Evolutionary conservation across 2,329 filamentous ascomycete species (phyloP).

Genomic region (Aspergillus aculeatus): DNA sequence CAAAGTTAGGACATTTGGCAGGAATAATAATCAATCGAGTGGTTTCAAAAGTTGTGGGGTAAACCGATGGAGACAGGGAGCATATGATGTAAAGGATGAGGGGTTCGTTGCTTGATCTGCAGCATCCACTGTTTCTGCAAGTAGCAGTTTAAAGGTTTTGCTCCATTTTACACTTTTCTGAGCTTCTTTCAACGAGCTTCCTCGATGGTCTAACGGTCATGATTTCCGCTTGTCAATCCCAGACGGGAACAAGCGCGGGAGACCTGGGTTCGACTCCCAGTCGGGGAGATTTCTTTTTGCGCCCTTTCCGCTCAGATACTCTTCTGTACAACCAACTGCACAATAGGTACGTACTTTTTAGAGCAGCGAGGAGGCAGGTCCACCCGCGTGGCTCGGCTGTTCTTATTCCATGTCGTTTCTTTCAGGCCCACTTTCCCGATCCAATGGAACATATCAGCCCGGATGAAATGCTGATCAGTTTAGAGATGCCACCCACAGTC

Average conservation of each 20-base stretch:
- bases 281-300: constrained; percentile 4
- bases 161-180: too few species aligned
- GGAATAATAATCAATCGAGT: background rate
- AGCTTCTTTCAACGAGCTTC: background rate
- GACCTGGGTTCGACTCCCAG: constrained; percentile 10
- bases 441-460: background rate
- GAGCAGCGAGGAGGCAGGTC: background rate
- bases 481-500: background rate
- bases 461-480: background rate
- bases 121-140: background rate
- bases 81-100: background rate
- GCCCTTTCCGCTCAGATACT: background rate
- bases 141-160: too few species aligned
- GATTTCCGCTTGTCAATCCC: constrained; percentile 10
- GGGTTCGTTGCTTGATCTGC: background rate
- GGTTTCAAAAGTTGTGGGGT: too few species aligned
- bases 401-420: background rate
- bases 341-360: too few species aligned
- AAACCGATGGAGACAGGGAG: too few species aligned
- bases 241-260: constrained; percentile 7
- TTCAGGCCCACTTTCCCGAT: background rate
- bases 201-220: constrained; percentile 10
- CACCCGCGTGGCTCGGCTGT: background rate
- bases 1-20: background rate
- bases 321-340: background rate